Conservation (phyloP, 1,284 basidiomycete genomes). For the Ustilago sp. region DNA sequence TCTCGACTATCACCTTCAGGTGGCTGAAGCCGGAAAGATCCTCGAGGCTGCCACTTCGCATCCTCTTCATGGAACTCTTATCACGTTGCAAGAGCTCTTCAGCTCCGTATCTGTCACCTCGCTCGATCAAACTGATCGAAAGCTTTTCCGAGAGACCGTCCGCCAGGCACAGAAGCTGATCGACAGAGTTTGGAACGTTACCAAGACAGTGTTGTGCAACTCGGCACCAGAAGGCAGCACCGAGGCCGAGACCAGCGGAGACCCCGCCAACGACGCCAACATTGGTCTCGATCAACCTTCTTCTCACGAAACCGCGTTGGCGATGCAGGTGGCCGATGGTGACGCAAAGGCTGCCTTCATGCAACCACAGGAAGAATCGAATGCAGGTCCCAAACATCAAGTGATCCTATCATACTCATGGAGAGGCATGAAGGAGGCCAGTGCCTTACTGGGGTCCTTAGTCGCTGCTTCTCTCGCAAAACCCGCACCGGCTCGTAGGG, state of each 20-base stretch:
- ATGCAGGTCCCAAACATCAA: slow-evolving; percentile 64
- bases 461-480: slow-evolving; percentile 54
- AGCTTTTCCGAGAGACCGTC: slow-evolving; percentile 44
- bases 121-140: slow-evolving; percentile 16
- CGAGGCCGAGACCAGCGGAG: slow-evolving; percentile 16
- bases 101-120: slow-evolving; percentile 28
- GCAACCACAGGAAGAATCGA: slow-evolving; percentile 46
- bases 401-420: slow-evolving; percentile 69
- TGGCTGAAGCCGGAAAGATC: slow-evolving; percentile 52
- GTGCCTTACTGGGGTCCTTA: slow-evolving; percentile 65
- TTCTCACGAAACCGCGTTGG: slow-evolving; percentile 55
- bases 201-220: slow-evolving; percentile 65
- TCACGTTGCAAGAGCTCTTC: slow-evolving; percentile 67
- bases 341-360: slow-evolving; percentile 43
- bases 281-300: slow-evolving; percentile 46
- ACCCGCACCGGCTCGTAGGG: slow-evolving; percentile 9
- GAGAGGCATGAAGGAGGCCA: slow-evolving; percentile 70
- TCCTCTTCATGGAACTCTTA: slow-evolving; percentile 68
- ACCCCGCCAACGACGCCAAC: slow-evolving; percentile 24
- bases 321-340: slow-evolving; percentile 52
- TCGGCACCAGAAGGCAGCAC: slow-evolving; percentile 63
- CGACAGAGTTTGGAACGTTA: slow-evolving; percentile 65
- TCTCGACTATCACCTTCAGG: slow-evolving; percentile 47
- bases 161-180: slow-evolving; percentile 55
- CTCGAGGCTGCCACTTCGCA: slow-evolving; percentile 59